phyloP scores from a whole-genome alignment of 257 asterid species.

The Salvia rosmarinus region DNA sequence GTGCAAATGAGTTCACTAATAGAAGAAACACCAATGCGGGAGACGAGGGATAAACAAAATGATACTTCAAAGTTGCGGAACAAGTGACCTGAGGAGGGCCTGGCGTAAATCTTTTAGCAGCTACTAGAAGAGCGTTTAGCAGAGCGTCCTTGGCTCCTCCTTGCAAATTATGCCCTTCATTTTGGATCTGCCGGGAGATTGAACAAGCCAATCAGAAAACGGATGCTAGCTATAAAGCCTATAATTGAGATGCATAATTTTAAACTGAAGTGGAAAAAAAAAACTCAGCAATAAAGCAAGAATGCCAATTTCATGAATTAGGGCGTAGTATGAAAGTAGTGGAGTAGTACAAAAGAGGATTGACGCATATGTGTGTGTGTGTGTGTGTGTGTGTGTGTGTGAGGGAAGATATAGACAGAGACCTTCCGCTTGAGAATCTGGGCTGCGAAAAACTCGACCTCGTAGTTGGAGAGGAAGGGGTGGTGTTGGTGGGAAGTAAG shows the following conservation, averaged over 20 bases:
- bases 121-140: slow-evolving; percentile 72
- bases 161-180: slow-evolving; percentile 68
- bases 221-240: too few relatives aligned
- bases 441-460: slow-evolving; percentile 86
- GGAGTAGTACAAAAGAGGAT: too few relatives aligned
- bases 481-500: slow-evolving; percentile 64
- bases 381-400: too few relatives aligned
- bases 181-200: slow-evolving; percentile 60
- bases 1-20: too few relatives aligned
- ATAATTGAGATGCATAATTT: too few relatives aligned
- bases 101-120: slow-evolving; percentile 76
- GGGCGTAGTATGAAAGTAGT: too few relatives aligned
- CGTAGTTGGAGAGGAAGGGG: slow-evolving; percentile 52
- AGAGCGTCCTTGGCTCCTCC: slow-evolving; percentile 74
- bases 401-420: neutral
- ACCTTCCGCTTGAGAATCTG: slow-evolving; percentile 96
- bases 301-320: too few relatives aligned
- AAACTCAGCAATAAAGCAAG: slow-evolving; percentile 5
- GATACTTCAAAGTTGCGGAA: slow-evolving; percentile 21
- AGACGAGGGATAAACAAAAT: slow-evolving; percentile 2
- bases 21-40: too few relatives aligned
- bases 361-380: too few relatives aligned
- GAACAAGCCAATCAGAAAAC: slow-evolving; percentile 5
- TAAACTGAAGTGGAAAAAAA: too few relatives aligned
- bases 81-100: slow-evolving; percentile 86